Evolutionary conservation across 352 stramenopile species (phyloP), one percentile per base, ranked within the genome.

Genomic region (Halophytophthora polymorphica): DNA sequence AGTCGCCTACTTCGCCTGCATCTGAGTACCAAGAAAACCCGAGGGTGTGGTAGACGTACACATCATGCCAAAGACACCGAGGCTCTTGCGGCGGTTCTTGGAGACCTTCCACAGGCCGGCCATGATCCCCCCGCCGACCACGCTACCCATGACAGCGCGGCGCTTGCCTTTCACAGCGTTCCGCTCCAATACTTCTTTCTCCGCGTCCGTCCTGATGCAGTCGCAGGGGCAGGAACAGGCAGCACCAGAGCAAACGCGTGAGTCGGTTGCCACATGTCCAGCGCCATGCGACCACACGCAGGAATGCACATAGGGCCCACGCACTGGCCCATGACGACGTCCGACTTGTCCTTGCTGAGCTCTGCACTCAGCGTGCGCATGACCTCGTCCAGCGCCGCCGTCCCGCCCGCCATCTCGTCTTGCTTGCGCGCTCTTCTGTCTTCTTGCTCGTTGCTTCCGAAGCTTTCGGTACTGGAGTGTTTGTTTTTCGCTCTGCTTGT

Each of bases 111-210:
- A 84, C 5, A 77, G 49, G 47, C 47, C 62, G 5, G 37, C 51
- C 58, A 77, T 66, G 15, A 58, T 18, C 1, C 51, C 39, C 8
- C 70, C 75, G 18, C 66, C 75, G 2, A 71, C 29, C 10, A 83
- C 39, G 3, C 62, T 58, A 19, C 80, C 80, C 15, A 87, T 15
- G 2, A 65, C 47, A 5, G 64, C 69, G 33, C 80, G 77, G 33
- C 56, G 66, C 28, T 73, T 77, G 29, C 77, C 80, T 22, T 68
- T 74, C 31, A 22, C 35, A 12, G 77, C 62, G 37, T 88, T 73
- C 53, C 72, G 69, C 23, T 73, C 52, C 45, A 90, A 57, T 50
- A 88, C 53, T 39, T 81, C 64, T 56, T 74, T 86, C 60, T 90
- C 80, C 3, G 69, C 62, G 11, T 84, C 65, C 34, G 73, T 88